Percentiles rank a stretch among this genome's conserved stretches.
These are phyloP conservation scores for Pythium grandisporangium DNA, from an alignment of 352 stramenopile genomes.

Conservation along the genomic window DNA sequence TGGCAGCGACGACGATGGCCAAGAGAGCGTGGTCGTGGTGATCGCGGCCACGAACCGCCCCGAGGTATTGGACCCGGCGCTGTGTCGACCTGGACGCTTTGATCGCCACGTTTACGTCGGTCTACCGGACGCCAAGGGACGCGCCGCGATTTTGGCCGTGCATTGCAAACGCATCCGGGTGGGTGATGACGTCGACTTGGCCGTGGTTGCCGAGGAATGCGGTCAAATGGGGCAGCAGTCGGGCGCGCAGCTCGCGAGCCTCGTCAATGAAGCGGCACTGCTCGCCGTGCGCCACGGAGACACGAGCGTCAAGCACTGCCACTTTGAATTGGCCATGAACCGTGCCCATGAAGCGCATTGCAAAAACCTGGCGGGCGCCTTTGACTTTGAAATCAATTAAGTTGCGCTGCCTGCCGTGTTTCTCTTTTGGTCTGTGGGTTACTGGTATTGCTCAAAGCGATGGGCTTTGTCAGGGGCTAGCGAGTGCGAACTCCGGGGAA, in stretches of 20 bases:
- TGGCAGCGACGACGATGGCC: no score
- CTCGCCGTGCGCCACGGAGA: conserved; percentile 64
- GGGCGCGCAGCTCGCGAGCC: conserved; percentile 63
- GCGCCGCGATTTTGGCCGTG: conserved; percentile 71
- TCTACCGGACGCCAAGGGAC: conserved; percentile 87
- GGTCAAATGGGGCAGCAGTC: conserved; percentile 49
- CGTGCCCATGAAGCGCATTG: conserved; percentile 51
- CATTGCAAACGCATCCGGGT: conserved; percentile 55
- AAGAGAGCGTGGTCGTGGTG: conserved; percentile 90
- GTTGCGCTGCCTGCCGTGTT: not conserved
- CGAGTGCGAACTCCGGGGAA: no score
- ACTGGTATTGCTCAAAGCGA: no score
- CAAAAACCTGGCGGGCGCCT: conserved; percentile 43
- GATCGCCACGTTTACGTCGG: conserved; percentile 95
- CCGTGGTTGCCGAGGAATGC: conserved; percentile 41
- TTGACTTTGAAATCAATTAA: conserved; percentile 47
- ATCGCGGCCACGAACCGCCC: conserved; percentile 96
- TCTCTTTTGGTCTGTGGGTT: no score
- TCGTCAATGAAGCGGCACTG: conserved; percentile 80
- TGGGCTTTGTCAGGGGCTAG: no score
- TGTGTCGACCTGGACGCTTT: conserved; percentile 95
- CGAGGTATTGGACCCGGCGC: conserved; percentile 92
- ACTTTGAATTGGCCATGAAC: conserved; percentile 72
- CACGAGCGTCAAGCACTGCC: conserved; percentile 41
- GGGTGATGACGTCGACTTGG: conserved; percentile 40